Evolutionary conservation across 2,329 filamentous ascomycete genomes (phyloP).

Genomic region (Didymella segeticola): DNA sequence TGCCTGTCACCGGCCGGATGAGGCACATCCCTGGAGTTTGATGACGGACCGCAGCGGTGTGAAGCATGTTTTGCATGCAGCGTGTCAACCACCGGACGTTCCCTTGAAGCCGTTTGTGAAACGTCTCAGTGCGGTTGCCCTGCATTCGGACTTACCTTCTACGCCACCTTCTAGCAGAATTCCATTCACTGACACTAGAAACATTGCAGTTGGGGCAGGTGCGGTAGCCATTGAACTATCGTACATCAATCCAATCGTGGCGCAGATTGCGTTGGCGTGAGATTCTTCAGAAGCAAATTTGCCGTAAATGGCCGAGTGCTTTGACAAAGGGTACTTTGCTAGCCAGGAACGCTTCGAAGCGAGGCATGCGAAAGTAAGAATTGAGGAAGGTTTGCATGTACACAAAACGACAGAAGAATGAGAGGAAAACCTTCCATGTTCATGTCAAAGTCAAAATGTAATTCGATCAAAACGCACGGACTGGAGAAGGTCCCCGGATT

Average conservation of each 20-base stretch:
- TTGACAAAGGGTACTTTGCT: background rate
- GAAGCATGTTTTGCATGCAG: slow-evolving; percentile 1
- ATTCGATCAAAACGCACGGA: slow-evolving; percentile 20
- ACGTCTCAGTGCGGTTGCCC: slow-evolving; percentile 9
- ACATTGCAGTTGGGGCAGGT: slow-evolving; percentile 3
- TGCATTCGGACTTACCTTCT: slow-evolving; percentile 16
- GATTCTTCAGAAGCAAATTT: background rate
- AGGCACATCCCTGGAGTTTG: background rate
- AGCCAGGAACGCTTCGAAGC: background rate
- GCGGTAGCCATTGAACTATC: slow-evolving; percentile 9
- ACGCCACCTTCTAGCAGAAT: slow-evolving; percentile 17
- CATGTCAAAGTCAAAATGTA: slow-evolving; percentile 4
- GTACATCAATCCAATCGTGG: slow-evolving; percentile 3
- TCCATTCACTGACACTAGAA: slow-evolving; percentile 1
- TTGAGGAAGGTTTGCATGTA: slow-evolving; percentile 12
- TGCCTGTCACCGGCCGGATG: slow-evolving; percentile 8
- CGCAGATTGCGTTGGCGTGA: background rate
- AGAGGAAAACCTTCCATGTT: background rate
- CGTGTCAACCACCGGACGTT: background rate
- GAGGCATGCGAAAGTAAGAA: background rate
- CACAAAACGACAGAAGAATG: background rate
- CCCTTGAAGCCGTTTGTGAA: background rate
- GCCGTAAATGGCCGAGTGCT: slow-evolving; percentile 7
- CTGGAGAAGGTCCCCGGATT: slow-evolving; percentile 22
- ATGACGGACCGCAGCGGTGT: background rate